phyloP scores from a whole-genome alignment of 1,284 basidiomycete genomes.

The Termitomyces sp. region DNA sequence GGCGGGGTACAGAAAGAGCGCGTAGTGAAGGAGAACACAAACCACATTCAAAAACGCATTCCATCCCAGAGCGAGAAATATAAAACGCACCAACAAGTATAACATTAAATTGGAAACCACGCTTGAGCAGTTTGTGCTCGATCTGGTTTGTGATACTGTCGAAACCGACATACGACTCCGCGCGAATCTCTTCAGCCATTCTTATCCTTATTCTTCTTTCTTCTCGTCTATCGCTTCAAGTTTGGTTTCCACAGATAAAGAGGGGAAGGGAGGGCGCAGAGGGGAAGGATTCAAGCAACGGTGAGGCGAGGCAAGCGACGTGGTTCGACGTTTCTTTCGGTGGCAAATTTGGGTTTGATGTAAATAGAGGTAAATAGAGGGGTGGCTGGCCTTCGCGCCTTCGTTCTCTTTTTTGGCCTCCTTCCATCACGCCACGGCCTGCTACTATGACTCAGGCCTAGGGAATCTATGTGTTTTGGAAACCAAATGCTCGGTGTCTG shows the following conservation, averaged over 20 bases:
- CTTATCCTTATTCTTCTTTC: background rate
- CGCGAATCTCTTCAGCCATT: constrained; percentile 73
- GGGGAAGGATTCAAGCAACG: background rate
- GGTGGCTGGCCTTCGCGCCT: constrained; percentile 8
- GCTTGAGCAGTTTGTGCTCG: constrained; percentile 98
- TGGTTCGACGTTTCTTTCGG: constrained; percentile 13
- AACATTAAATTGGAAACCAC: constrained; percentile 98
- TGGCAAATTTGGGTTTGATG: constrained; percentile 15
- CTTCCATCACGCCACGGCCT: background rate
- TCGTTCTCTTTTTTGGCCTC: background rate
- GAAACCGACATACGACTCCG: constrained; percentile 88
- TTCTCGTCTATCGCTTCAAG: background rate
- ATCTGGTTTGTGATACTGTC: constrained; percentile 97
- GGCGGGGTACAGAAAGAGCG: background rate
- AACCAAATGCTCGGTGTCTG: background rate
- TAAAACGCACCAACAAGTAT: constrained; percentile 82
- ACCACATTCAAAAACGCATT: constrained; percentile 22
- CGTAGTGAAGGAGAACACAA: constrained; percentile 7
- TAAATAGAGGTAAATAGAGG: constrained; percentile 14
- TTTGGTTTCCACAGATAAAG: background rate
- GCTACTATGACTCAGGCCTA: too few relatives aligned
- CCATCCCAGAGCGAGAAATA: constrained; percentile 2
- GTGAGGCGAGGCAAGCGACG: constrained; percentile 9
- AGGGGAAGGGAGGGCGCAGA: background rate
- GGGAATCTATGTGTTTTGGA: background rate